Base-by-base conservation (phyloP, 2,329 filamentous ascomycete genomes). In the Macrophomina tecta region DNA sequence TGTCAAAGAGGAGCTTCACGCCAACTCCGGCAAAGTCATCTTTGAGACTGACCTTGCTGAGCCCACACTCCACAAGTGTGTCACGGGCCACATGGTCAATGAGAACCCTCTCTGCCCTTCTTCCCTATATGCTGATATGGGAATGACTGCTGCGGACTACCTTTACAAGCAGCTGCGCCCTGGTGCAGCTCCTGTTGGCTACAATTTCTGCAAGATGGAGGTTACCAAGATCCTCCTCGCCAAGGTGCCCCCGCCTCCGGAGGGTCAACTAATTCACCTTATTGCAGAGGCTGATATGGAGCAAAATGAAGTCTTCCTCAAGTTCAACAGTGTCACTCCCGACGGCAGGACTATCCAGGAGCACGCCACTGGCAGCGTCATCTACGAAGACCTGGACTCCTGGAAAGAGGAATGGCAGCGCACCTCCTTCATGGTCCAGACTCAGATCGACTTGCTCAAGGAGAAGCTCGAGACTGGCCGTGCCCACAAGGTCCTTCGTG, bases 401-500 rank as follows among this genome's bases (percentile, higher is more conserved):
- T 91, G 89, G 87, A 82, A 86, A 48, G 80, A 82, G 60, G 89
- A 91, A 73, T 91, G 90, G 80, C 83, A 88, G 68, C 89, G 90
- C 64, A 86, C 86, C 70, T 84, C 85, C 71, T 92, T 80, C 77
- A 84, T 85, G 82, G 82, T 84, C 61, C 82, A 84, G 74, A 80
- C 79, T 58, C 83, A 84, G 74, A 81, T 85, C 66, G 82, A 93
- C 74, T 82, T 93, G 42, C 87, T 94, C 74, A 86, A 88, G 72
- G 84, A 86, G 69, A 89, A 87, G 68, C 89, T 90, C 65, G 80
- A 86, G 72, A 84, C 82, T 40, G 90, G 90, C 46, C 85, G 86
- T 66, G 90, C 90, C 34, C 90, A 91, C 75, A 90, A 91, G 79
- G 86, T 93, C 69, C 86, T 90, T 60, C 88, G 90, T 32, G 90